Percentiles rank a stretch among this genome's conserved stretches.
Conservation (phyloP, 495 filamentous ascomycete species). For the Daldinia loculata region DNA sequence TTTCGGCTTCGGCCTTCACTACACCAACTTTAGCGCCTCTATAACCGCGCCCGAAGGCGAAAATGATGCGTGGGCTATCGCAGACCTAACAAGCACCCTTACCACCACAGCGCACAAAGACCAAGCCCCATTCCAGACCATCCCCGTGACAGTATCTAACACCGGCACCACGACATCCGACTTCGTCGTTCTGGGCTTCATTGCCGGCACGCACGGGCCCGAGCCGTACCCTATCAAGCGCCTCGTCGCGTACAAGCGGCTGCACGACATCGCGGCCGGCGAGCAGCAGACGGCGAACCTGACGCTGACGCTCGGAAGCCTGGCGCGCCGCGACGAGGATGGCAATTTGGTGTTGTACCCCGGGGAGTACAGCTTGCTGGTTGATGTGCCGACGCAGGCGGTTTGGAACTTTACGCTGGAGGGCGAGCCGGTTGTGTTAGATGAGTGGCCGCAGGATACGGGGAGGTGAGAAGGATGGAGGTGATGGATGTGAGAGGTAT, state of each 20-base stretch:
- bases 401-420: slow-evolving; percentile 51
- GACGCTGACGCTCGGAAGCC: slow-evolving; percentile 61
- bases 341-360: slow-evolving; percentile 71
- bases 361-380: slow-evolving; percentile 64
- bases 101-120: slow-evolving; percentile 41
- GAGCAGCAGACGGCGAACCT: slow-evolving; percentile 52
- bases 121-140: slow-evolving; percentile 56
- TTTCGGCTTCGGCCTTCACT: slow-evolving; percentile 68
- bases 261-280: slow-evolving; percentile 55
- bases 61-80: slow-evolving; percentile 27
- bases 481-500: no score
- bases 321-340: slow-evolving; percentile 63
- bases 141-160: slow-evolving; percentile 55
- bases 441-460: slow-evolving; percentile 54
- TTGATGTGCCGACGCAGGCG: slow-evolving; percentile 56
- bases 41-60: slow-evolving; percentile 21
- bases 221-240: slow-evolving; percentile 68
- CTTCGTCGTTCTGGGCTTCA: slow-evolving; percentile 66
- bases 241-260: slow-evolving; percentile 65
- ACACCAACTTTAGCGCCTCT: slow-evolving; percentile 63
- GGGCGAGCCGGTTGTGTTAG: slow-evolving; percentile 54
- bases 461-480: slow-evolving; percentile 13
- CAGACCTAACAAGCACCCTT: slow-evolving; percentile 41
- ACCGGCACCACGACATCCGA: slow-evolving; percentile 61
- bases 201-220: slow-evolving; percentile 64